A percentile compares a stretch with the other conserved stretches of the same genome.
Evolutionary conservation across 2,329 filamentous ascomycete species (phyloP).

Genomic region (Neurospora sp.): DNA sequence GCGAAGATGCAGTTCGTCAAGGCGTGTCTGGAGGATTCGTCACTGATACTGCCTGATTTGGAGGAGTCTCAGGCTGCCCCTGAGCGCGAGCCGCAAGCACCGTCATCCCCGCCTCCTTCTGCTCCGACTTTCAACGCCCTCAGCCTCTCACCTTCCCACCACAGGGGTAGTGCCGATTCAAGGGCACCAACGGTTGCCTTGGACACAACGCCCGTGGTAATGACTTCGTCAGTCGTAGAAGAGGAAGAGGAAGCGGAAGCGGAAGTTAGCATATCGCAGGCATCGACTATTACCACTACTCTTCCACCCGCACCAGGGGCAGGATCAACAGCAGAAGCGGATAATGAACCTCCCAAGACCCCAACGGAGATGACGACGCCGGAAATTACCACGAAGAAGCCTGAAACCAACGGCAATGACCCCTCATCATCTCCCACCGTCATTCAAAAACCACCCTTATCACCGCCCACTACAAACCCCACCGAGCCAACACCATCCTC

Average conservation of each 20-base stretch:
- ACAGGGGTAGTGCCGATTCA: slow-evolving; percentile 6
- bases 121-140: slow-evolving; percentile 3
- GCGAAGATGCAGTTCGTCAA: slow-evolving; percentile 59
- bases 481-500: neutral
- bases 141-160: slow-evolving; percentile 14
- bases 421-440: neutral
- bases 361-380: slow-evolving; percentile 20
- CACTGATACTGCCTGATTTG: slow-evolving; percentile 23
- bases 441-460: slow-evolving; percentile 4
- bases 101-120: neutral
- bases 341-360: slow-evolving; percentile 5
- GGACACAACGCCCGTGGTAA: slow-evolving; percentile 19
- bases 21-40: slow-evolving; percentile 48
- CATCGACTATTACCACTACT: slow-evolving; percentile 12
- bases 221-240: slow-evolving; percentile 18
- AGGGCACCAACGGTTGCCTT: slow-evolving; percentile 18
- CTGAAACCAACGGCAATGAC: neutral
- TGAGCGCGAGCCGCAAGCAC: neutral
- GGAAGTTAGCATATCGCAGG: slow-evolving; percentile 1
- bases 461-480: neutral
- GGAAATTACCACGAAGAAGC: neutral
- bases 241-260: neutral
- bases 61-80: slow-evolving; percentile 7
- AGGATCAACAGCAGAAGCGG: slow-evolving; percentile 9
- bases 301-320: slow-evolving; percentile 11